phyloP scores from a whole-genome alignment of 1,284 basidiomycete species.

The Ceratobasidium sp. region DNA sequence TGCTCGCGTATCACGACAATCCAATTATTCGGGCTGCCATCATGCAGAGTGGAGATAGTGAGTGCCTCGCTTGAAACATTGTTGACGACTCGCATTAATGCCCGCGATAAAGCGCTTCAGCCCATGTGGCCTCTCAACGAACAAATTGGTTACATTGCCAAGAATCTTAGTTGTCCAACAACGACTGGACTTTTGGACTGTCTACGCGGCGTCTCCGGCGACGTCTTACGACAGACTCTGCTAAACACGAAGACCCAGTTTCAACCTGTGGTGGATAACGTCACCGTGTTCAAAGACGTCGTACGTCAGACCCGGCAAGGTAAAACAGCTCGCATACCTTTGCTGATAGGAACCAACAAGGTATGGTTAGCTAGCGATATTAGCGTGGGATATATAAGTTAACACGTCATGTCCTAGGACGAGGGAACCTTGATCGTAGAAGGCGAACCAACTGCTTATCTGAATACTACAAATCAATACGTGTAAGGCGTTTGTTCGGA shows the following conservation, averaged over 20 bases:
- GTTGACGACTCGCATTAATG: background rate
- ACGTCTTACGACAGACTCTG: slow-evolving; percentile 7
- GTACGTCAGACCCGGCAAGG: slow-evolving; percentile 50
- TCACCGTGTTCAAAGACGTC: slow-evolving; percentile 62
- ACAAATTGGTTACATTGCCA: slow-evolving; percentile 58
- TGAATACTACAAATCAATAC: slow-evolving; percentile 57
- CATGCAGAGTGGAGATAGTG: slow-evolving; percentile 63
- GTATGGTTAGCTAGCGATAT: slow-evolving; percentile 47
- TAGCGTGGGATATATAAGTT: background rate
- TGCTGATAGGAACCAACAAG: slow-evolving; percentile 62
- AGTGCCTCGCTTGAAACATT: slow-evolving; percentile 47
- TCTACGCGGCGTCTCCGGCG: slow-evolving; percentile 51
- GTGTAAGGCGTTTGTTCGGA: slow-evolving; percentile 52
- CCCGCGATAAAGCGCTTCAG: slow-evolving; percentile 54
- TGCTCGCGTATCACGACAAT: slow-evolving; percentile 59
- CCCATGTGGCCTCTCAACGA: slow-evolving; percentile 62
- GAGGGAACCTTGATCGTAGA: slow-evolving; percentile 63
- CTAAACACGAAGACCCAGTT: slow-evolving; percentile 57
- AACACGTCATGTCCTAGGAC: slow-evolving; percentile 53
- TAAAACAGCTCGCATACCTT: slow-evolving; percentile 23
- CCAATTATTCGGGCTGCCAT: slow-evolving; percentile 60
- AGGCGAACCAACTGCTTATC: slow-evolving; percentile 61
- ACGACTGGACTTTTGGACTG: slow-evolving; percentile 59
- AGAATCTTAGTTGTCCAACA: slow-evolving; percentile 59
- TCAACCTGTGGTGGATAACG: slow-evolving; percentile 63